Evolutionary conservation across 495 filamentous ascomycete genomes (phyloP), one percentile per base, ranked within the genome.

Genomic region (Podospora didyma): DNA sequence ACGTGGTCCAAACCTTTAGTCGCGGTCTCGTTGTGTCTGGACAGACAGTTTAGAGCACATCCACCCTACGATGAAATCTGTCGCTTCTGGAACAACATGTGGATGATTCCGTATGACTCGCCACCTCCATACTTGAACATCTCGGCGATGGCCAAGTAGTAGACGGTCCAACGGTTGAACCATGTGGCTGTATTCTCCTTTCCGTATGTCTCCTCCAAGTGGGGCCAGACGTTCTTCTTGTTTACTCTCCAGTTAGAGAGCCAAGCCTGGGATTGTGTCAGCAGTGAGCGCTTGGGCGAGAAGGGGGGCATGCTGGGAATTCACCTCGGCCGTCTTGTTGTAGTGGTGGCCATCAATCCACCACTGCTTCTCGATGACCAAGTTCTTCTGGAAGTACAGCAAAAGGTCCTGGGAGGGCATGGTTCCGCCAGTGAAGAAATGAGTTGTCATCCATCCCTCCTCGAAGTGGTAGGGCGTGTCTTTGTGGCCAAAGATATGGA

Each of bases 391-490:
- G 59, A 88, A 88, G 60, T 80, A 85, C 21, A 83, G 71, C 28
- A 88, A 70, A 51, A 88, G 61, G 64, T 88, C 85, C n/a, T 81
- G 77, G 20, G 77, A 82, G 6, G 79, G 82, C 85, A 88, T 88
- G 2, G 83, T 88, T 3, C 85, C 85, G 19, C 85, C 85, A 7
- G 82, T 83, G 65, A 88, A 88, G 68, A 88, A 88, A 61, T 86
- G 71, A 51, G 72, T 74, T 45, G 80, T 86, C 85, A 88, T 88
- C 85, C 85, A 88, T n/a, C 85, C 85, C 17, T 79, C 76, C 50
- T 85, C 82, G 60, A 81, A 87, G 60, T 87, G 81, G 65, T 88
- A 87, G 0, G 85, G 82, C 20, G 79, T 82, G 16, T 75, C 73
- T 48, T 70, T 76, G 57, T 88, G 85, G 37, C 66, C 69, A 68